Conservation (phyloP, 176 grass and related monocot genomes). For the Luzula sylvatica region DNA sequence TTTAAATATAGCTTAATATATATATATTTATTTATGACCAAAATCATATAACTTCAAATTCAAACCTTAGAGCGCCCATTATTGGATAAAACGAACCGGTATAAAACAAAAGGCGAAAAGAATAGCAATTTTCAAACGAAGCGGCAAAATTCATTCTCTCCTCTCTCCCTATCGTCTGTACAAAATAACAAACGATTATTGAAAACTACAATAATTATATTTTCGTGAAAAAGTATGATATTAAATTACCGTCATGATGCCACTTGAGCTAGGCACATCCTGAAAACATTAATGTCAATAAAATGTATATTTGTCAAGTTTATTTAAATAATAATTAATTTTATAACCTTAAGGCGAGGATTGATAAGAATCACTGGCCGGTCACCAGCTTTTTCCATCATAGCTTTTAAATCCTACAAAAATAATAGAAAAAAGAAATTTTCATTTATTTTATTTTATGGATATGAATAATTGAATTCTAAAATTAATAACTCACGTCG, state of each 20-base stretch:
- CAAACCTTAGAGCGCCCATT: conserved; percentile 88
- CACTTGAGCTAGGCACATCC: conserved; percentile 95
- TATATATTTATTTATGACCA: no score
- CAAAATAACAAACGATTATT: conserved; percentile 17
- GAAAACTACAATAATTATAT: background rate
- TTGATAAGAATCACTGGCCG: conserved; percentile 94
- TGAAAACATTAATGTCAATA: conserved; percentile 29
- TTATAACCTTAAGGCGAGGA: conserved; percentile 82
- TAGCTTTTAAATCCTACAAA: conserved; percentile 73
- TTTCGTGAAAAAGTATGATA: background rate
- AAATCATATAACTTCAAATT: background rate
- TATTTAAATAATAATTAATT: background rate
- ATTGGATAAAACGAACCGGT: conserved; percentile 84
- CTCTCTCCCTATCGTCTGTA: conserved; percentile 91
- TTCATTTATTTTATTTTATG: conserved; percentile 5
- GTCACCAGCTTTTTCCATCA: conserved; percentile 81
- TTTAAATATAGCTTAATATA: no score
- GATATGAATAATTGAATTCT: background rate
- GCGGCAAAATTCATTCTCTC: conserved; percentile 90
- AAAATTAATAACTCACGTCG: conserved; percentile 52
- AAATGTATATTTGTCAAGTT: background rate
- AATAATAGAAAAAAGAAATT: background rate
- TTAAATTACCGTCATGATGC: conserved; percentile 80
- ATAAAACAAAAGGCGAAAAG: conserved; percentile 80
- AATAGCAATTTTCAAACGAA: conserved; percentile 83